Evolutionary conservation across 371 early-diverging fungal species (phyloP).

Genomic region (Funneliformis caledonium): DNA sequence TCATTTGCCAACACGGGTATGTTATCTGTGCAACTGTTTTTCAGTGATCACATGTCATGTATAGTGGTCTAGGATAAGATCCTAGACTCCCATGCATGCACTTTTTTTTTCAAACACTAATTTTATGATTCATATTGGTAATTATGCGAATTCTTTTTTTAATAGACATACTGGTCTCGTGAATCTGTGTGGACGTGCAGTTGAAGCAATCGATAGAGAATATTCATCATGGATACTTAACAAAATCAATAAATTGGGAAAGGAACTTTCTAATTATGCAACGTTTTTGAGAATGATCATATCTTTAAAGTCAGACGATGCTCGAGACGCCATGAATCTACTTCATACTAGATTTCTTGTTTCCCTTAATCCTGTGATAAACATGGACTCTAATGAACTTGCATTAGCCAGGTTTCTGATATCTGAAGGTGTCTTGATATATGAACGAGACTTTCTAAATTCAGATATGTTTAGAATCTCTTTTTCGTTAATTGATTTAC

Average conservation of each 20-base stretch:
- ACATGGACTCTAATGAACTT: neutral
- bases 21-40: no score
- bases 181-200: neutral
- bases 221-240: constrained; percentile 1
- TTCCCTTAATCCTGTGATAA: neutral
- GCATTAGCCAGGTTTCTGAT: neutral
- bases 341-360: neutral
- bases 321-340: neutral
- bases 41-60: no score
- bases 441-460: neutral
- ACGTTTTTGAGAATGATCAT: neutral
- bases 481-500: neutral
- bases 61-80: no score
- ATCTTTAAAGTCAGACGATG: neutral
- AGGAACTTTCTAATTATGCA: neutral
- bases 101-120: no score
- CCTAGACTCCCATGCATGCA: no score
- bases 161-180: constrained; percentile 11
- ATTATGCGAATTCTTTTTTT: neutral
- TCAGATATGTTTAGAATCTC: neutral
- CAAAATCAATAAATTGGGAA: neutral
- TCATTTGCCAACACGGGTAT: no score
- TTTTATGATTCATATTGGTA: no score
- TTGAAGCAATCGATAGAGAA: neutral
- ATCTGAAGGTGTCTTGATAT: neutral